phyloP scores from a whole-genome alignment of 108 stramenopile species.

The Pseudonitzschia delicatissima region DNA sequence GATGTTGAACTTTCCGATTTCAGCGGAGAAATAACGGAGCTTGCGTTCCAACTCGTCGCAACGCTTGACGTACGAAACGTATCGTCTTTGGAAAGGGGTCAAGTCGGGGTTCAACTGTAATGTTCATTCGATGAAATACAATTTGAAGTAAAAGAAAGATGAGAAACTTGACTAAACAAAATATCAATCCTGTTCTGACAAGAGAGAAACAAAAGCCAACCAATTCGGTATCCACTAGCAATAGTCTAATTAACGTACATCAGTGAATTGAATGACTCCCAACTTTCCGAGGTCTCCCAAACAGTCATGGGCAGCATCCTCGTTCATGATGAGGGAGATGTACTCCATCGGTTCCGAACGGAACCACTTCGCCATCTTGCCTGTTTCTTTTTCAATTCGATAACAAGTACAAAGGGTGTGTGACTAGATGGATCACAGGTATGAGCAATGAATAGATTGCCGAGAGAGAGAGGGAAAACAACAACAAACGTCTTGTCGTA shows the following conservation, averaged over 20 bases:
- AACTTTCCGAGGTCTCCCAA: slow-evolving; percentile 88
- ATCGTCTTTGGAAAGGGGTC: slow-evolving; percentile 98
- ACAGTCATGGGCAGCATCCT: slow-evolving; percentile 95
- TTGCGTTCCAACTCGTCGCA: slow-evolving; percentile 98
- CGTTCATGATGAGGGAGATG: slow-evolving; percentile 95
- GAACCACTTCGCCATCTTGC: slow-evolving; percentile 94
- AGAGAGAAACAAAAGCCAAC: neutral
- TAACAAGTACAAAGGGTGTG: neutral
- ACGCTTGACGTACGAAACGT: slow-evolving; percentile 94
- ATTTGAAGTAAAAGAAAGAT: neutral
- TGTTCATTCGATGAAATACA: neutral
- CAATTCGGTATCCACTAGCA: neutral
- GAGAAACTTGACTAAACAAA: neutral
- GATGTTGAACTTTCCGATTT: slow-evolving; percentile 91
- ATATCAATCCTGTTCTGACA: neutral
- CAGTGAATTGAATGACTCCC: slow-evolving; percentile 94
- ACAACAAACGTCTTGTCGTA: neutral
- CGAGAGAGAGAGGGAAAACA: neutral
- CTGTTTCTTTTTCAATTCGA: slow-evolving; percentile 3
- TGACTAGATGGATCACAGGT: too few species aligned
- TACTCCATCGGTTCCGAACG: slow-evolving; percentile 99
- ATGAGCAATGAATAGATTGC: neutral
- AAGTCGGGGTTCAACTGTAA: slow-evolving; percentile 90
- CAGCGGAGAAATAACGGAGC: slow-evolving; percentile 85
- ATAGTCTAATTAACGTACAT: slow-evolving; percentile 48